phyloP scores from a whole-genome alignment of 306 rosid genomes.

The Quercus robur region DNA sequence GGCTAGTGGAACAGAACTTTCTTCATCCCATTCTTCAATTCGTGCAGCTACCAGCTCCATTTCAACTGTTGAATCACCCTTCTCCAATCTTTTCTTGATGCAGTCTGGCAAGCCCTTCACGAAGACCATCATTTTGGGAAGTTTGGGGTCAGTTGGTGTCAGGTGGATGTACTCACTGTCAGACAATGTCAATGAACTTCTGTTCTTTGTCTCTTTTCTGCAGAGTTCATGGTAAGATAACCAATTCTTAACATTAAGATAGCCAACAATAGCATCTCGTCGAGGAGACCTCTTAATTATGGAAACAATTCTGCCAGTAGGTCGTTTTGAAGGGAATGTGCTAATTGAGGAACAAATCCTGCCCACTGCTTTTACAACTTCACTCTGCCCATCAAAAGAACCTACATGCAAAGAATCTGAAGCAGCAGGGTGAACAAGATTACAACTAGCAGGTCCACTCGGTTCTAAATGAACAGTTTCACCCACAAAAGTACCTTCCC shows the following conservation, averaged over 20 bases:
- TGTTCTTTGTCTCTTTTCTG: slow-evolving; percentile 42
- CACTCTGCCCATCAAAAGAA: slow-evolving; percentile 36
- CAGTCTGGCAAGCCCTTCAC: slow-evolving; percentile 50
- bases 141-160: slow-evolving; percentile 62
- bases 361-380: slow-evolving; percentile 40
- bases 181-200: slow-evolving; percentile 23
- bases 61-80: slow-evolving; percentile 55
- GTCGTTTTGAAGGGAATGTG: slow-evolving; percentile 74
- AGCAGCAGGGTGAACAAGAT: slow-evolving; percentile 16
- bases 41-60: slow-evolving; percentile 69
- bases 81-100: slow-evolving; percentile 56
- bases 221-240: slow-evolving; percentile 32
- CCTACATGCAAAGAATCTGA: slow-evolving; percentile 29
- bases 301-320: slow-evolving; percentile 78
- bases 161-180: slow-evolving; percentile 56
- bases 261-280: slow-evolving; percentile 69
- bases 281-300: slow-evolving; percentile 60
- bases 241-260: slow-evolving; percentile 50
- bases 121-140: slow-evolving; percentile 59
- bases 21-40: slow-evolving; percentile 69
- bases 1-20: slow-evolving; percentile 62
- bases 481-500: slow-evolving; percentile 15
- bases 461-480: slow-evolving; percentile 27
- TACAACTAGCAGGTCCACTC: slow-evolving; percentile 26
- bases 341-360: slow-evolving; percentile 51